Evolutionary conservation across 2,329 filamentous ascomycete genomes (phyloP), one percentile per base, ranked within the genome.

Genomic region (Cadophora malorum): DNA sequence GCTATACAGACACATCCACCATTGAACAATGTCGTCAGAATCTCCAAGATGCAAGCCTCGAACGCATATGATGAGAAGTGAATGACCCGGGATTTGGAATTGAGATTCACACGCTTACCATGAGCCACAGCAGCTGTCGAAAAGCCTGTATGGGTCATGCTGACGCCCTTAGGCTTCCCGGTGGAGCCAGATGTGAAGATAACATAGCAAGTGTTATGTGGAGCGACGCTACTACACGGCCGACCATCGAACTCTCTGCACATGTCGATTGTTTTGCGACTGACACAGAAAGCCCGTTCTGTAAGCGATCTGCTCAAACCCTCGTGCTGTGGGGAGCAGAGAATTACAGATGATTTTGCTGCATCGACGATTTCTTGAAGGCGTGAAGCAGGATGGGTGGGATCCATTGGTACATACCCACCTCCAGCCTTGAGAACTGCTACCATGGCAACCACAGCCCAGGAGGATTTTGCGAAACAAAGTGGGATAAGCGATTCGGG

Each of bases 1-100:
- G 79, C 78, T n/a, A 81, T 74, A 56, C 79, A 81, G 5, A 81
- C 74, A 61, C 77, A 79, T 9, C 78, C 80, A 47, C 80, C 80
- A 49, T 74, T 69, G 52, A 76, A 72, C 19, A 82, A 75, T 7
- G 70, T 68, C 23, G 63, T 65, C 10, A 71, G 23, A 19, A 71
- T 66, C 8, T 73, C 69, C 4, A 58, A 41, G 6, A 70, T 65
- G 41, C 67, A 61, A n/a, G 65, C 62, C 55, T 73, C 72, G 53
- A 68, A 73, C 21, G 62, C 70, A 49, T 69, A 66, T 7, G 64
- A 60, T 23, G 66, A 63, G 41, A 66, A 63, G 49, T 71, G 65
- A 1, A 70, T 45, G 7, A 69, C 60, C 5, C 65, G 59, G 23
- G 28, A 56, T 33, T n/a, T n/a, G 5, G 47, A 25, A 21, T 55